phyloP scores from a whole-genome alignment of 108 stramenopile species.

The Chaetoceros tenuissimus region DNA sequence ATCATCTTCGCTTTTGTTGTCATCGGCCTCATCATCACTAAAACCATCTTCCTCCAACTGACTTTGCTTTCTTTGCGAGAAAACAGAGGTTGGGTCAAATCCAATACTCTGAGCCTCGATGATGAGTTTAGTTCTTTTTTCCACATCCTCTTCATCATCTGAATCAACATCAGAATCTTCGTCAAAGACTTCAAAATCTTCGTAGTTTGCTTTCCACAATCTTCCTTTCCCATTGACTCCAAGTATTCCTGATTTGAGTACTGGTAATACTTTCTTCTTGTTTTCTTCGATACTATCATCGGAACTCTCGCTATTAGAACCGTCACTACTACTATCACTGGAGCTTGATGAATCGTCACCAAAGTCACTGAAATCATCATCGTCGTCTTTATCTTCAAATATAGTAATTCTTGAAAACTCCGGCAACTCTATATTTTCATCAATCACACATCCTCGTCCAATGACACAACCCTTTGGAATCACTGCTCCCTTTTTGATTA shows the following conservation, averaged over 20 bases:
- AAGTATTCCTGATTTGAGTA: constrained; percentile 39
- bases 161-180: constrained; percentile 18
- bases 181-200: constrained; percentile 35
- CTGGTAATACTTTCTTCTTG: constrained; percentile 13
- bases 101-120: constrained; percentile 70
- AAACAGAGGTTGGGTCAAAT: constrained; percentile 41
- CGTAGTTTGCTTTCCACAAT: constrained; percentile 44
- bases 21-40: constrained; percentile 37
- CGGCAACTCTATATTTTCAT: constrained; percentile 54
- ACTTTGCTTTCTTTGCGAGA: constrained; percentile 27
- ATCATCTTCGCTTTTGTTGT: constrained; percentile 31
- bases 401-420: constrained; percentile 85
- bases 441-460: constrained; percentile 81
- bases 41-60: constrained; percentile 55
- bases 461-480: constrained; percentile 83
- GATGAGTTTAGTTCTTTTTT: constrained; percentile 13
- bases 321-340: constrained; percentile 9
- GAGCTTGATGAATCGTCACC: constrained; percentile 16
- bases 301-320: not conserved
- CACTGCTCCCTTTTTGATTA: constrained; percentile 56
- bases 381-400: constrained; percentile 38
- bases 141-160: constrained; percentile 31
- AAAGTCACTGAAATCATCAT: constrained; percentile 48
- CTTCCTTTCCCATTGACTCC: constrained; percentile 57
- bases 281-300: constrained; percentile 22